phyloP scores from a whole-genome alignment of 2,329 filamentous ascomycete species.

The Colletotrichum sp. region DNA sequence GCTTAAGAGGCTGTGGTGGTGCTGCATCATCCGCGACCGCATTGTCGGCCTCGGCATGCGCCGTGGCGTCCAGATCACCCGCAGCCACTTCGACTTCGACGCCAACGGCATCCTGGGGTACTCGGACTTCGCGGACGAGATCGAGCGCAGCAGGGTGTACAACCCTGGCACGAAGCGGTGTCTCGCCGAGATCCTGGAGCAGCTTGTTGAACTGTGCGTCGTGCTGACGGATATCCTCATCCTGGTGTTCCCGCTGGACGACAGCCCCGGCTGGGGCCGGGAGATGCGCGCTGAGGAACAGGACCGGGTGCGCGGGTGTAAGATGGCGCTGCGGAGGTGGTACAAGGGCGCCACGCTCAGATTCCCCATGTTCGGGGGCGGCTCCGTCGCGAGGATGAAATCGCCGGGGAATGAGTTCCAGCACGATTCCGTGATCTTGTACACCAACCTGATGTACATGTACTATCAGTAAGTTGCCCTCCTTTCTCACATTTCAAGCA shows the following conservation, averaged over 20 bases:
- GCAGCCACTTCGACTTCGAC: slow-evolving; percentile 49
- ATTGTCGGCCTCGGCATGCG: slow-evolving; percentile 54
- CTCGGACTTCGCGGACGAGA: slow-evolving; percentile 51
- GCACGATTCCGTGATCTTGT: slow-evolving; percentile 48
- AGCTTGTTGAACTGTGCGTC: slow-evolving; percentile 50
- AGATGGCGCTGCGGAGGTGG: slow-evolving; percentile 42
- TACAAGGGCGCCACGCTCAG: slow-evolving; percentile 41
- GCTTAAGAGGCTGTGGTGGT: slow-evolving; percentile 61
- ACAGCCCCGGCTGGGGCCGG: slow-evolving; percentile 43
- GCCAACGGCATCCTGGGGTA: slow-evolving; percentile 40
- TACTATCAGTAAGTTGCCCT: slow-evolving; percentile 50
- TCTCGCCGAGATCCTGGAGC: slow-evolving; percentile 49
- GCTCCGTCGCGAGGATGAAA: slow-evolving; percentile 28
- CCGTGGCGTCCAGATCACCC: slow-evolving; percentile 55
- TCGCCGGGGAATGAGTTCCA: slow-evolving; percentile 33
- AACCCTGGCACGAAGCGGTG: slow-evolving; percentile 47
- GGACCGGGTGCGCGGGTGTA: slow-evolving; percentile 38
- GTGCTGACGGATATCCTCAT: slow-evolving; percentile 52
- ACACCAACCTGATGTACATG: slow-evolving; percentile 56
- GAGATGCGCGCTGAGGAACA: slow-evolving; percentile 35
- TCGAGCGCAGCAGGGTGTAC: slow-evolving; percentile 50
- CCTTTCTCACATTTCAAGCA: rapidly evolving
- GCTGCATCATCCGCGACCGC: slow-evolving; percentile 57
- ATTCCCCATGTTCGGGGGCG: slow-evolving; percentile 43
- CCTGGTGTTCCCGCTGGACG: slow-evolving; percentile 49